Evolutionary conservation across 164 flowering plant species (phyloP).

Genomic region (Tetrastigma voinierianum): DNA sequence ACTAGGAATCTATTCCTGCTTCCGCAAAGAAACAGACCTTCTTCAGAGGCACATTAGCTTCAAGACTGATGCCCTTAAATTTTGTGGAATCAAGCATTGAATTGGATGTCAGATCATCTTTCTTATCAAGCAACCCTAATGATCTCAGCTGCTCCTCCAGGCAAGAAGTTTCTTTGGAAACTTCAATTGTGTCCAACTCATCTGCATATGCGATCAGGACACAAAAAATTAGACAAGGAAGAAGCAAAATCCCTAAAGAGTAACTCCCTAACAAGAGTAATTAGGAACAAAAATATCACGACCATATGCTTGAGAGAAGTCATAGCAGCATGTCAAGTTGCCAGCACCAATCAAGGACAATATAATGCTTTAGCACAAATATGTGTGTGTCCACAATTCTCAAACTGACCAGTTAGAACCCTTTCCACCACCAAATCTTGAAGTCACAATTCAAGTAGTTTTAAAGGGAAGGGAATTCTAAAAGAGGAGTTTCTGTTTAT

Average conservation of each 20-base stretch:
- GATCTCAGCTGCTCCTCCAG: constrained; percentile 76
- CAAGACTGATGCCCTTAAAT: constrained; percentile 43
- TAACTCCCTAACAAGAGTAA: no score
- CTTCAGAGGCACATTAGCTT: constrained; percentile 47
- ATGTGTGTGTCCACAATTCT: no score
- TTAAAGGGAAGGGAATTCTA: no score
- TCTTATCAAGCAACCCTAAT: constrained; percentile 48
- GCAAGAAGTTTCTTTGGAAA: constrained; percentile 28
- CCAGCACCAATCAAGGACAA: no score
- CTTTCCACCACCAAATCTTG: no score
- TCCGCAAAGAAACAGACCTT: constrained; percentile 44
- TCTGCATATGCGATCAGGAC: constrained; percentile 24
- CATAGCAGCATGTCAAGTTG: no score
- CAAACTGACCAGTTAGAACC: no score
- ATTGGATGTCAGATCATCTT: constrained; percentile 26
- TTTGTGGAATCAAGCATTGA: constrained; percentile 25
- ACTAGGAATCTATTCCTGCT: neutral
- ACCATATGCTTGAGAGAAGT: no score
- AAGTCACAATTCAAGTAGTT: no score
- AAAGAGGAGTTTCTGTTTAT: no score
- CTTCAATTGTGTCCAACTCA: constrained; percentile 23
- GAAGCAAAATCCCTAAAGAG: neutral
- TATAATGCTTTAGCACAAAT: no score
- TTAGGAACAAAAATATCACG: no score
- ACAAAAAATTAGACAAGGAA: constrained; percentile 5